A percentile compares a stretch with the other conserved stretches of the same genome.
Conservation (phyloP, 1,139 yeast species). For the Kurtzmaniella quercitrusa region DNA sequence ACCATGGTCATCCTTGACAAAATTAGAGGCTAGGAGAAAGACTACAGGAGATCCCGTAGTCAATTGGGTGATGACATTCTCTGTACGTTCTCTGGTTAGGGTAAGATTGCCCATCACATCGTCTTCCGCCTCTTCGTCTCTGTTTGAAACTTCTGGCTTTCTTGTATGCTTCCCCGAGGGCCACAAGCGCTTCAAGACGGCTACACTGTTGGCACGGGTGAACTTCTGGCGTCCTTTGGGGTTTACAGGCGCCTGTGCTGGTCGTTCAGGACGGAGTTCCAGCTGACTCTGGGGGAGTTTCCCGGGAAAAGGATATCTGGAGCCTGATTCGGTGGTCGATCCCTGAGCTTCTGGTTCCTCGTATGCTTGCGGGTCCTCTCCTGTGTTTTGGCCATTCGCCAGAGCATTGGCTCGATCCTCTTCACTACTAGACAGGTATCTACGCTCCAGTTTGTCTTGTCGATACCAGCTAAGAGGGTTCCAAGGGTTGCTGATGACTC, state of each 20-base stretch:
- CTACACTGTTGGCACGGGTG: neutral
- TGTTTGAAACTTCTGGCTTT: neutral
- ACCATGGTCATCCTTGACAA: slow-evolving; percentile 75
- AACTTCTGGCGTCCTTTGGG: neutral
- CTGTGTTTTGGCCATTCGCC: neutral
- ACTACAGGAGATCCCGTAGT: slow-evolving; percentile 79
- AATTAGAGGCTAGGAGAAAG: slow-evolving; percentile 67
- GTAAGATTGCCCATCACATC: slow-evolving; percentile 21
- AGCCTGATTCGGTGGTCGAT: neutral
- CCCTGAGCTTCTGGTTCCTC: neutral
- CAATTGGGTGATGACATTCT: slow-evolving; percentile 59
- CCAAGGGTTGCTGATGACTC: slow-evolving; percentile 7
- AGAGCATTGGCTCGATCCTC: neutral
- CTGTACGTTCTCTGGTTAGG: slow-evolving; percentile 50
- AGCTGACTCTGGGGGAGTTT: neutral
- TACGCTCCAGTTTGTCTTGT: slow-evolving; percentile 3
- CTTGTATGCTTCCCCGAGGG: neutral
- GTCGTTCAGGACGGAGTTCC: neutral
- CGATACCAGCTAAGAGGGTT: slow-evolving; percentile 6
- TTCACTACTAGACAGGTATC: slow-evolving; percentile 3
- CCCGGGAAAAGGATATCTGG: neutral
- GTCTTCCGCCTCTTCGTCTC: slow-evolving; percentile 4
- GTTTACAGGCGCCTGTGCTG: neutral
- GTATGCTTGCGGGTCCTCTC: neutral
- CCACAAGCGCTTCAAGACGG: neutral